Conservation (phyloP, 2,329 filamentous ascomycete species). For the Ophiostoma sp. region DNA sequence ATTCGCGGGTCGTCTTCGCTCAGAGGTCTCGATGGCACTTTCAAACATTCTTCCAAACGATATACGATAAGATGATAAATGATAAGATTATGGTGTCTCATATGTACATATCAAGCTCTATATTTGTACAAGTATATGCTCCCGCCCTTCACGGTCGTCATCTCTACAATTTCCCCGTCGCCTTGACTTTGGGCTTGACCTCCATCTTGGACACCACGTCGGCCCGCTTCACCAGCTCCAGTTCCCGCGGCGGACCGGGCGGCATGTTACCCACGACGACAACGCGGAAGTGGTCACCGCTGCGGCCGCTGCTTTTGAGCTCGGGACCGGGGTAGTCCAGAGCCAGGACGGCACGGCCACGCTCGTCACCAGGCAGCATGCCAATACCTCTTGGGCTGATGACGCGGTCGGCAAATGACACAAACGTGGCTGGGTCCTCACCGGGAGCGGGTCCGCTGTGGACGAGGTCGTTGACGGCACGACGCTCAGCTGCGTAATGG, state of each 20-base stretch:
- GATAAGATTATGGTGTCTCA: slow-evolving; percentile 3
- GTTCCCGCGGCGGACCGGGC: slow-evolving; percentile 52
- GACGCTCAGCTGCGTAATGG: slow-evolving; percentile 50
- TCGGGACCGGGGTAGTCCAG: slow-evolving; percentile 61
- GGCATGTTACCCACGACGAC: slow-evolving; percentile 54
- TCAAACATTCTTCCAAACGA: too few relatives aligned
- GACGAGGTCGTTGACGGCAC: slow-evolving; percentile 57
- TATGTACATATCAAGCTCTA: background rate
- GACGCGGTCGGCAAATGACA: slow-evolving; percentile 59
- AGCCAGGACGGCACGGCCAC: slow-evolving; percentile 53
- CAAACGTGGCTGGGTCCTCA: slow-evolving; percentile 37
- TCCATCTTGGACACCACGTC: slow-evolving; percentile 37
- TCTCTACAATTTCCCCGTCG: slow-evolving; percentile 12
- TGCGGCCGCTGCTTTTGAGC: slow-evolving; percentile 48
- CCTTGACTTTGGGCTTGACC: background rate
- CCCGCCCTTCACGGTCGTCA: background rate
- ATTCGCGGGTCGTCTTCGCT: background rate
- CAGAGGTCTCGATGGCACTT: too few relatives aligned
- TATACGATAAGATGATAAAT: background rate
- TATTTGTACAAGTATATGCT: background rate
- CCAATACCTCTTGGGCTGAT: slow-evolving; percentile 57
- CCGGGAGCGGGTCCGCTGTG: slow-evolving; percentile 40
- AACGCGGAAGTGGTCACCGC: slow-evolving; percentile 61
- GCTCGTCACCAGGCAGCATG: slow-evolving; percentile 40
- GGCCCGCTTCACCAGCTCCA: slow-evolving; percentile 53